Evolutionary conservation across 768 basidiomycete genomes (phyloP).

Genomic region (Lactarius tabidus): DNA sequence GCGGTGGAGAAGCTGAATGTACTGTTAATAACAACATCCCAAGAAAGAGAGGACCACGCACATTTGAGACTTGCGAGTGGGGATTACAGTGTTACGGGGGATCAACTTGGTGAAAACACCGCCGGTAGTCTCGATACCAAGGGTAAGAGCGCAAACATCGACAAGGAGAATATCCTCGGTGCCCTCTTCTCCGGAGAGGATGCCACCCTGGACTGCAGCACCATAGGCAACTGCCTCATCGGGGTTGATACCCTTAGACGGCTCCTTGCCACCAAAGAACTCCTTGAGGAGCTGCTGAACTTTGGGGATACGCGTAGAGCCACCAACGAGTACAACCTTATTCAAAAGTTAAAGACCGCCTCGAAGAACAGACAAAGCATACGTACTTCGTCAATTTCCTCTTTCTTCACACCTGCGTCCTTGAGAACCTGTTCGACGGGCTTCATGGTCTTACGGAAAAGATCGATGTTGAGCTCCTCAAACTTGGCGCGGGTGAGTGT

Average conservation of each 20-base stretch:
- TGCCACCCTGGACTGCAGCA: slow-evolving; percentile 98
- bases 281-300: slow-evolving; percentile 98
- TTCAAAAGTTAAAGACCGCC: not conserved
- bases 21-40: slow-evolving; percentile 28
- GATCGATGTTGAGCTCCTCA: slow-evolving; percentile 97
- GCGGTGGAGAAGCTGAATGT: slow-evolving; percentile 60
- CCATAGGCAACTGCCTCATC: slow-evolving; percentile 99
- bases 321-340: slow-evolving; percentile 86
- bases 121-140: slow-evolving; percentile 98
- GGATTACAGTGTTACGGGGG: slow-evolving; percentile 95
- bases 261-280: slow-evolving; percentile 91
- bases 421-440: slow-evolving; percentile 98
- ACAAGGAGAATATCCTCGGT: slow-evolving; percentile 90
- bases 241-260: slow-evolving; percentile 97
- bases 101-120: slow-evolving; percentile 98
- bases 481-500: slow-evolving; percentile 97
- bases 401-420: slow-evolving; percentile 98
- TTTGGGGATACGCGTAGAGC: slow-evolving; percentile 99
- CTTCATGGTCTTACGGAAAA: slow-evolving; percentile 99
- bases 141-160: slow-evolving; percentile 94
- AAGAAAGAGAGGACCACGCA: slow-evolving; percentile 33
- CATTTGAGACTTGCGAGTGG: slow-evolving; percentile 96
- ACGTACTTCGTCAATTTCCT: slow-evolving; percentile 83
- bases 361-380: not conserved
- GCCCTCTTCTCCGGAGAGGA: slow-evolving; percentile 91